phyloP scores from a whole-genome alignment of 768 basidiomycete species.

The Podaxis sp. region DNA sequence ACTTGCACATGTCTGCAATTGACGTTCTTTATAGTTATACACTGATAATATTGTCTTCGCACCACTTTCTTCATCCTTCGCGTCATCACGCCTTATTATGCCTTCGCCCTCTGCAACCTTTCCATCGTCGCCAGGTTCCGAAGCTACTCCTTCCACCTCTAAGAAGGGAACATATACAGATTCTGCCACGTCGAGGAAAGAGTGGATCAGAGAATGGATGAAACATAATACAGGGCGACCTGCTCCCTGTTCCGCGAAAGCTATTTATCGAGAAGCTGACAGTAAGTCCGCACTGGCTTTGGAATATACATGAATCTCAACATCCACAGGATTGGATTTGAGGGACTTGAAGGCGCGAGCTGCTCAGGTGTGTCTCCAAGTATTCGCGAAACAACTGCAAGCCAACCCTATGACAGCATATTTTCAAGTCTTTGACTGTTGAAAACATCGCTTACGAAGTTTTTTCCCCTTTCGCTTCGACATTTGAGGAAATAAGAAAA shows the following conservation, averaged over 20 bases:
- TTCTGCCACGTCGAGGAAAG: conserved; percentile 36
- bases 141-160: conserved; percentile 19
- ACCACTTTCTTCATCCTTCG: conserved; percentile 74
- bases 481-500: conserved; percentile 80
- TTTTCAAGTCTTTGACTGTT: conserved; percentile 70
- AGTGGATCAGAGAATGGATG: conserved; percentile 79
- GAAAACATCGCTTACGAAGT: conserved; percentile 85
- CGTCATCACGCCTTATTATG: conserved; percentile 25
- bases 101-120: conserved; percentile 25
- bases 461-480: conserved; percentile 82
- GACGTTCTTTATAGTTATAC: conserved; percentile 57
- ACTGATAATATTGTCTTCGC: conserved; percentile 85
- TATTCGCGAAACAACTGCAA: background rate
- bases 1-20: background rate
- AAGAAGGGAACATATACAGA: conserved; percentile 23
- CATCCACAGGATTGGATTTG: conserved; percentile 62
- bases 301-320: background rate
- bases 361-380: conserved; percentile 37
- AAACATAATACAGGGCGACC: conserved; percentile 59
- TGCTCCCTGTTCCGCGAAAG: conserved; percentile 78
- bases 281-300: conserved; percentile 43
- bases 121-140: conserved; percentile 28
- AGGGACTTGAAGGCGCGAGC: conserved; percentile 73
- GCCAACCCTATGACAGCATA: conserved; percentile 48
- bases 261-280: conserved; percentile 81